Conservation (phyloP, 306 rosid species). For the Carpinus viminea region DNA sequence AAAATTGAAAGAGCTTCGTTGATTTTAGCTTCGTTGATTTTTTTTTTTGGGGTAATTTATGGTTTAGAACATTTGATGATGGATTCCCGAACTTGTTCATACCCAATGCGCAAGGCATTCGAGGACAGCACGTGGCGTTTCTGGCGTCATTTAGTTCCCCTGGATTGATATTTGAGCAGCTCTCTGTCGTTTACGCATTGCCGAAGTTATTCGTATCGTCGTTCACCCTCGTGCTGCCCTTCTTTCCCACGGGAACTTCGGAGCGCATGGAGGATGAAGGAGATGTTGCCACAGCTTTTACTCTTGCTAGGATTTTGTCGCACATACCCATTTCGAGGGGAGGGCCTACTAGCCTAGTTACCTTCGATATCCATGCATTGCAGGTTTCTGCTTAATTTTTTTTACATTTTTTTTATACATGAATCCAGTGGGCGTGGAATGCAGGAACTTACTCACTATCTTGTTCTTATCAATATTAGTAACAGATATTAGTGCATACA, state of each 20-base stretch:
- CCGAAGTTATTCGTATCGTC: constrained; percentile 88
- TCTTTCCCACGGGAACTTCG: constrained; percentile 93
- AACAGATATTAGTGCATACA: background rate
- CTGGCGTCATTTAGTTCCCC: constrained; percentile 96
- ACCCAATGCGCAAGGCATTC: constrained; percentile 93
- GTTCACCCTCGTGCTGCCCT: constrained; percentile 91
- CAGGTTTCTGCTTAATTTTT: constrained; percentile 57
- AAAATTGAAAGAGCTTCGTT: background rate
- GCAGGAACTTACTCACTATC: background rate
- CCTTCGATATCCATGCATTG: constrained; percentile 95
- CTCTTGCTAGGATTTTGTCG: constrained; percentile 89
- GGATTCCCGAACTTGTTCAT: constrained; percentile 98
- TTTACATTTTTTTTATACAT: constrained; percentile 24
- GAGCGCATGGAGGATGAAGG: constrained; percentile 99
- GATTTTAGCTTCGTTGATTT: background rate
- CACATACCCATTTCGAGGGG: constrained; percentile 96
- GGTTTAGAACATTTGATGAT: constrained; percentile 84
- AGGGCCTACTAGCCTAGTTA: constrained; percentile 93
- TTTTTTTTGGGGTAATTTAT: constrained; percentile 13
- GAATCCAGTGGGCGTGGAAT: background rate
- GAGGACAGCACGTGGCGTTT: constrained; percentile 92
- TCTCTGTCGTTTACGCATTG: constrained; percentile 87
- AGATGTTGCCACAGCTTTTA: constrained; percentile 95
- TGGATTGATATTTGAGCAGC: constrained; percentile 91
- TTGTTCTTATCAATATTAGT: background rate